Conservation (phyloP, 768 basidiomycete genomes). For the Lyophyllum shimeji region DNA sequence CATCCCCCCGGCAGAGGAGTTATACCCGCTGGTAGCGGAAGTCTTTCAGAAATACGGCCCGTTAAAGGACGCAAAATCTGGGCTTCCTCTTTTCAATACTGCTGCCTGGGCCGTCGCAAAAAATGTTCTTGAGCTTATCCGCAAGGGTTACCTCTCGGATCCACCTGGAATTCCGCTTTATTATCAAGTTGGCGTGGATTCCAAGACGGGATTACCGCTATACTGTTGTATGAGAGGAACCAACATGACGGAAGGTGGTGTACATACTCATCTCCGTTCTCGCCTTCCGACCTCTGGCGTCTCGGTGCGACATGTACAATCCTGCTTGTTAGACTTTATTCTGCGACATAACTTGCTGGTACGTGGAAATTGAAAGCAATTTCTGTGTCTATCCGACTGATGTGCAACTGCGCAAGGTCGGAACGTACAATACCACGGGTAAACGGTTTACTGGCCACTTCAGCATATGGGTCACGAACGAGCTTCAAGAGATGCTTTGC, state of each 20-base stretch:
- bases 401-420: conserved; percentile 10
- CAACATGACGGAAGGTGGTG: conserved; percentile 33
- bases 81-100: conserved; percentile 27
- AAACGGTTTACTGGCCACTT: conserved; percentile 16
- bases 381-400: no score
- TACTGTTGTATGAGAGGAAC: conserved; percentile 30
- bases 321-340: conserved; percentile 22
- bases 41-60: conserved; percentile 34
- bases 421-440: conserved; percentile 22
- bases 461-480: conserved; percentile 20
- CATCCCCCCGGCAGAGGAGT: conserved; percentile 31
- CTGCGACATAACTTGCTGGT: conserved; percentile 21
- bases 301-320: conserved; percentile 21
- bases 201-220: conserved; percentile 20
- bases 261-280: conserved; percentile 29
- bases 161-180: conserved; percentile 29
- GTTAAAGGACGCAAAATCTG: conserved; percentile 28
- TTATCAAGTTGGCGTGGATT: conserved; percentile 14
- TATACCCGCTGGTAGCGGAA: conserved; percentile 22
- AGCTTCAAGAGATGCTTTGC: conserved; percentile 4
- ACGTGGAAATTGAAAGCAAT: neutral
- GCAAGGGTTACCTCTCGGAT: conserved; percentile 25
- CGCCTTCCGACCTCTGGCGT: conserved; percentile 20
- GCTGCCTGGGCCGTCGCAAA: conserved; percentile 28
- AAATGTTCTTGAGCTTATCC: conserved; percentile 23